Conservation (phyloP, 2,329 filamentous ascomycete species). For the Alternaria rosae region DNA sequence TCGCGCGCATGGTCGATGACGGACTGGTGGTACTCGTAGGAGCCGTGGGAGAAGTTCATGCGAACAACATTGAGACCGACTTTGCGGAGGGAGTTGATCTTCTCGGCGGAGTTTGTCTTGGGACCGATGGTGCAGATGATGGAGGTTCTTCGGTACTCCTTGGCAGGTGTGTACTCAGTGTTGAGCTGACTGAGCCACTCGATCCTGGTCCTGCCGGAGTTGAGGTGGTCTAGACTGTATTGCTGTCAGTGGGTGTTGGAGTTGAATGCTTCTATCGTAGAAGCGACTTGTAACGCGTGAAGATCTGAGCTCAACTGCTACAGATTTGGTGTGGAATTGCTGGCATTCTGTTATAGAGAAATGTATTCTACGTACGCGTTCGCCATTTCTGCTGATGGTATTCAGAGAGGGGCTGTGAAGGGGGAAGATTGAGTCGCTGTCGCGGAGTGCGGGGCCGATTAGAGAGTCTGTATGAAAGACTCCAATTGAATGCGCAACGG, state of each 20-base stretch:
- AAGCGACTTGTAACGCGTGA: background rate
- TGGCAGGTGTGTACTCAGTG: slow-evolving; percentile 84
- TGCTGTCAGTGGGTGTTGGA: slow-evolving; percentile 17
- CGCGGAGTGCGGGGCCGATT: slow-evolving; percentile 27
- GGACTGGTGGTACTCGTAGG: slow-evolving; percentile 96
- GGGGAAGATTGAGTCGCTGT: slow-evolving; percentile 10
- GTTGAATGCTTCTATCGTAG: background rate
- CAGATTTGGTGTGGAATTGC: background rate
- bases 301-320: background rate
- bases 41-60: slow-evolving; percentile 99
- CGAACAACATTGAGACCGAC: slow-evolving; percentile 97
- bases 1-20: slow-evolving; percentile 95
- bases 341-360: background rate
- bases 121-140: slow-evolving; percentile 99
- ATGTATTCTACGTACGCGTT: slow-evolving; percentile 66
- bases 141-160: slow-evolving; percentile 93
- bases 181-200: slow-evolving; percentile 81
- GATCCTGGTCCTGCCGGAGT: slow-evolving; percentile 72
- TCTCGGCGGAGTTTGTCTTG: slow-evolving; percentile 98
- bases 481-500: slow-evolving; percentile 20
- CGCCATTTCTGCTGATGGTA: slow-evolving; percentile 58
- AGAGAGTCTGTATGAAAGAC: slow-evolving; percentile 14
- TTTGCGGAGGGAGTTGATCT: slow-evolving; percentile 91
- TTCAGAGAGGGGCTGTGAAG: slow-evolving; percentile 16
- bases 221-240: slow-evolving; percentile 72